Evolutionary conservation across 495 filamentous ascomycete genomes (phyloP).

Genomic region (Xylaria intraflava): DNA sequence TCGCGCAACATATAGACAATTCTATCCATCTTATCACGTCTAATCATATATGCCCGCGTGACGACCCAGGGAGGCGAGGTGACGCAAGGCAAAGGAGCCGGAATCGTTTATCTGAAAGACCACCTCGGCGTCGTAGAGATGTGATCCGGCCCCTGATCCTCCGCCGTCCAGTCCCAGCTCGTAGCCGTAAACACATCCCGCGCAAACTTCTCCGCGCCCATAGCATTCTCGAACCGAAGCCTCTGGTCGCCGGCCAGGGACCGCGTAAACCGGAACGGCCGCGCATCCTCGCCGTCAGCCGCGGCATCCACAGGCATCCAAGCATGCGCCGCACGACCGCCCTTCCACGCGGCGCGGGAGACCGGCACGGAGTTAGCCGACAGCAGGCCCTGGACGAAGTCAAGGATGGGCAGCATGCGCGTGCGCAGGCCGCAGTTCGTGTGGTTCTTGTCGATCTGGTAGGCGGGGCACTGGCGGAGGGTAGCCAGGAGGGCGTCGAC

Average conservation of each 20-base stretch:
- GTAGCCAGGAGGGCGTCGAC: conserved; percentile 30
- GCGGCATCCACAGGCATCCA: conserved; percentile 22
- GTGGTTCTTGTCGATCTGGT: conserved; percentile 75
- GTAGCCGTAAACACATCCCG: conserved; percentile 51
- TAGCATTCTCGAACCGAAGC: conserved; percentile 30
- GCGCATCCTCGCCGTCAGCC: conserved; percentile 13
- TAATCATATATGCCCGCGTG: background rate
- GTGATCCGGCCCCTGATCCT: conserved; percentile 25
- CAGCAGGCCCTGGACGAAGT: conserved; percentile 53
- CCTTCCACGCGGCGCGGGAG: conserved; percentile 40
- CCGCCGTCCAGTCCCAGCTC: conserved; percentile 54
- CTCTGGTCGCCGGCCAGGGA: conserved; percentile 34
- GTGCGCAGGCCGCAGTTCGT: conserved; percentile 68
- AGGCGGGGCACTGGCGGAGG: conserved; percentile 53
- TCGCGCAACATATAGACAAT: background rate
- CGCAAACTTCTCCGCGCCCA: conserved; percentile 38
- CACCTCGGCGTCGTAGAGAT: conserved; percentile 22
- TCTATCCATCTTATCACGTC: background rate
- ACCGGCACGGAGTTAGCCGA: conserved; percentile 40
- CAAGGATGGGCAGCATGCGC: conserved; percentile 59
- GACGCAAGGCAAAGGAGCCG: background rate
- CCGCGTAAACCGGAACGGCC: conserved; percentile 35
- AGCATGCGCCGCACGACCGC: conserved; percentile 22
- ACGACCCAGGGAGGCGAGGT: background rate
- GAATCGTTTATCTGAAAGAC: conserved; percentile 11